Evolutionary conservation across 345 rosid genomes (phyloP).

Genomic region (Streptanthus diversifolius): DNA sequence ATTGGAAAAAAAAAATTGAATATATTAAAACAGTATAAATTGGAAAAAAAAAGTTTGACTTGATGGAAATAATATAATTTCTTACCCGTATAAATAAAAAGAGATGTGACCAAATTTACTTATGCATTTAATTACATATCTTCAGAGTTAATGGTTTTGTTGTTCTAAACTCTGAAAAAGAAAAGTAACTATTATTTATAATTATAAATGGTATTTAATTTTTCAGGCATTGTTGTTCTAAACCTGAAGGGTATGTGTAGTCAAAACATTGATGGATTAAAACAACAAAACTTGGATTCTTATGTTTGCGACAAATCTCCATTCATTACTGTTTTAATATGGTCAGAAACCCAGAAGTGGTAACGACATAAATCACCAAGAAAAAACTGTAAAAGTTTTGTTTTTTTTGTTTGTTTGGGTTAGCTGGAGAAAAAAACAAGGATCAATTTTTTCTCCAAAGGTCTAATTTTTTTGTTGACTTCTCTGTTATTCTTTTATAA

Average conservation of each 20-base stretch:
- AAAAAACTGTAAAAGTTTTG: constrained; percentile 7
- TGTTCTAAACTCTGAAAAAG: neutral
- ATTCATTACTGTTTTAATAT: neutral
- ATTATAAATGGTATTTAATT: neutral
- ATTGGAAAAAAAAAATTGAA: no score
- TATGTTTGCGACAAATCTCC: neutral
- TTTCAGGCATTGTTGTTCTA: constrained; percentile 13
- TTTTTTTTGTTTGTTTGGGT: neutral
- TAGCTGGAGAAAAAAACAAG: neutral
- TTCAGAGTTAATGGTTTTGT: neutral
- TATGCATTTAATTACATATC: constrained; percentile 1
- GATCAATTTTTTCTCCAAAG: neutral
- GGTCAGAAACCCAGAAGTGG: constrained; percentile 22
- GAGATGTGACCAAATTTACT: constrained; percentile 9
- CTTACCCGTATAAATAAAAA: neutral
- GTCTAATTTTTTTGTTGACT: constrained; percentile 14
- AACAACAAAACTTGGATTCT: neutral
- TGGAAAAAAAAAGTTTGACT: no score
- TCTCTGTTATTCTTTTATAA: neutral
- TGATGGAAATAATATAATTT: neutral
- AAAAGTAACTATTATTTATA: neutral
- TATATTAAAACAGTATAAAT: no score
- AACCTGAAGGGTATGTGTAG: constrained; percentile 8
- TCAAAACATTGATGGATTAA: neutral
- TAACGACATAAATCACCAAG: constrained; percentile 18